Percentiles rank a stretch among this genome's conserved stretches.
These are phyloP conservation scores for Leishmania braziliensis DNA, from an alignment of 208 protist species.

Conservation along the genomic window DNA sequence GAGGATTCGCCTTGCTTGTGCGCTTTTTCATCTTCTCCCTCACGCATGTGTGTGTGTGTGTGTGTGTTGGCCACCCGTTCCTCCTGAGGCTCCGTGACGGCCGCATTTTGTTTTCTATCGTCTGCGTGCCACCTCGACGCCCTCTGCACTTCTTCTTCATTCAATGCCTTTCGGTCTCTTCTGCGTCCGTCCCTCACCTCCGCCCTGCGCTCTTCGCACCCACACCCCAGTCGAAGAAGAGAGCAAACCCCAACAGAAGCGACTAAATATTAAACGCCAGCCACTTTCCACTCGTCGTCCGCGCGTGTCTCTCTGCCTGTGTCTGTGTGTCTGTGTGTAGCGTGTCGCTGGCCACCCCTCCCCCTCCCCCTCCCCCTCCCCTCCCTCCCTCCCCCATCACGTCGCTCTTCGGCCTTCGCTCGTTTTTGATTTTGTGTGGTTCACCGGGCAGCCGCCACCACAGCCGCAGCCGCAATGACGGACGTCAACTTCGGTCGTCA, in stretches of 20 bases:
- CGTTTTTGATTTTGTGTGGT: neutral
- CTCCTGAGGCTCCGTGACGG: neutral
- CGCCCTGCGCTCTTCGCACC: no score
- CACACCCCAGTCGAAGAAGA: neutral
- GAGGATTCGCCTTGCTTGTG: no score
- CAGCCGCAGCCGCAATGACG: slow-evolving; percentile 10
- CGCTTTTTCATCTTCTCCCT: no score
- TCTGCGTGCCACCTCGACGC: neutral
- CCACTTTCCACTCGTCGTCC: neutral
- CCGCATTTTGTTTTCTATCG: neutral
- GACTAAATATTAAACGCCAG: neutral
- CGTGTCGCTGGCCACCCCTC: neutral
- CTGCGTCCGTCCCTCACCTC: no score
- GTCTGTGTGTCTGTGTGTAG: neutral
- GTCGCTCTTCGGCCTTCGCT: neutral
- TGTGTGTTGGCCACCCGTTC: neutral
- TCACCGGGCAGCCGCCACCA: neutral
- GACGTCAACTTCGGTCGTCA: slow-evolving; percentile 59
- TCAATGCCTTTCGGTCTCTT: neutral
- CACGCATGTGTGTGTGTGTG: neutral
- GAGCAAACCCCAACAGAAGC: neutral
- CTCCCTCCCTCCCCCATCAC: neutral
- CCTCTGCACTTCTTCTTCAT: no score
- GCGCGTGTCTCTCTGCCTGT: neutral
- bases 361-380: no score